Base-by-base conservation (phyloP, 192 early-diverging fungal genomes). In the Entomortierella beljakovae region DNA sequence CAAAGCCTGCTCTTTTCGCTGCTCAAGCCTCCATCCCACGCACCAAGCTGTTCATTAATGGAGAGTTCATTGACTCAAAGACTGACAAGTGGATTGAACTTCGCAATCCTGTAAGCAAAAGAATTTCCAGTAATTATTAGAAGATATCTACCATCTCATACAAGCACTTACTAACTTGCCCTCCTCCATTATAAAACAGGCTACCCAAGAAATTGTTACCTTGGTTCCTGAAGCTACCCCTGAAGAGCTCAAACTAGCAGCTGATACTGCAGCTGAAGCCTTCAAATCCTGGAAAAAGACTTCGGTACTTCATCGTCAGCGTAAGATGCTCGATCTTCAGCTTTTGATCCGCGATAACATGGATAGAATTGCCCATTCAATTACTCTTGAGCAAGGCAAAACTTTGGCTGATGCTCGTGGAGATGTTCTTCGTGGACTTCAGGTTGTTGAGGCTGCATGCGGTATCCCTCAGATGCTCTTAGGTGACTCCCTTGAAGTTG, bases 251-350 rank as follows among this genome's bases (percentile, higher is more conserved):
- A 83, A 90, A 43, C 88, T 89, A 34, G 95, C 97, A 26, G 88
- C 90, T 0, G 83, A 86, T 40, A 74, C 83, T 15, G 92, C 97
- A 52, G 83, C 82, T 9, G 83, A 87, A 61, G 95, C 97, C 37
- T 97, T 96, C 86, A 89, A 91, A 63, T 80, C 88, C 26, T 99
- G 97, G 97, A 83, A 82, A 11, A 94, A 97, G 73, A 90, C 93
- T 2, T 89, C 91, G 7, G 86, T 96, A 16, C 82, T 97, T 34
- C 83, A 93, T 29, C 88, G 97, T 48, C 96, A 97, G 83, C 90
- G 93, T 55, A 84, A 95, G 76, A 95, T 99, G 95, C 82, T 99
- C 51, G 92, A 99, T 62, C 81, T 97, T 61, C 95, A 97, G 84
- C 85, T 88, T 32, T 83, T 96, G 48, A 93, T 98, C 60, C 89